Evolutionary conservation across 164 flowering plant genomes (phyloP).

Genomic region (Saururus chinensis): DNA sequence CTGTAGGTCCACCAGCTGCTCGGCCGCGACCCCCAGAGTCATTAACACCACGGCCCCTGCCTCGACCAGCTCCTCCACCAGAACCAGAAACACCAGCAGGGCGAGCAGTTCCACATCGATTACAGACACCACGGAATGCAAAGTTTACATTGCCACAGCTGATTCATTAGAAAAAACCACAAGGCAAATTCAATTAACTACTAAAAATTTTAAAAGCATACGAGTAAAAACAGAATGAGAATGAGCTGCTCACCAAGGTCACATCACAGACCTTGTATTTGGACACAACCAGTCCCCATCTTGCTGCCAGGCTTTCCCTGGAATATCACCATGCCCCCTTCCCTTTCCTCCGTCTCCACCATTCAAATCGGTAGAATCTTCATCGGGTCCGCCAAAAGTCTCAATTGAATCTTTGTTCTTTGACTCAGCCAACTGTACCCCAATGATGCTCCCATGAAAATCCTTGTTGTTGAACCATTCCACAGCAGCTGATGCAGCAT

Average conservation of each 20-base stretch:
- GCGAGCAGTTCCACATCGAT: slow-evolving; percentile 96
- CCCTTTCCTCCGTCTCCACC: slow-evolving; percentile 53
- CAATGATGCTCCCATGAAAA: slow-evolving; percentile 81
- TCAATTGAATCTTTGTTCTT: slow-evolving; percentile 53
- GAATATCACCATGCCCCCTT: slow-evolving; percentile 64
- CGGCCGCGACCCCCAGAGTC: slow-evolving; percentile 46
- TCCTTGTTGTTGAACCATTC: slow-evolving; percentile 98
- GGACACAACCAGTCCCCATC: slow-evolving; percentile 98
- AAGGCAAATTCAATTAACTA: slow-evolving; percentile 11
- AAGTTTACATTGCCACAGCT: slow-evolving; percentile 96
- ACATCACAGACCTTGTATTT: slow-evolving; percentile 99
- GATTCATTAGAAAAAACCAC: slow-evolving; percentile 19
- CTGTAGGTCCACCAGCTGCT: slow-evolving; percentile 50
- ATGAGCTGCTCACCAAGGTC: slow-evolving; percentile 99
- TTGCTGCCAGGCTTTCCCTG: slow-evolving; percentile 89
- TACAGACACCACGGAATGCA: slow-evolving; percentile 97
- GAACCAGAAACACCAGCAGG: slow-evolving; percentile 75
- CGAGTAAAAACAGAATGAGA: slow-evolving; percentile 23
- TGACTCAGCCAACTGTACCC: slow-evolving; percentile 79
- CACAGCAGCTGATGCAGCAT: slow-evolving; percentile 95
- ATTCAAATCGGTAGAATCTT: slow-evolving; percentile 34
- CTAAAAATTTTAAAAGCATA: not conserved
- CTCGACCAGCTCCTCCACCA: slow-evolving; percentile 62
- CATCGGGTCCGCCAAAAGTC: slow-evolving; percentile 31
- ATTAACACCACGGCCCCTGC: slow-evolving; percentile 63